phyloP scores from a whole-genome alignment of 2,329 filamentous ascomycete species.

The Cryphonectria naterciae region DNA sequence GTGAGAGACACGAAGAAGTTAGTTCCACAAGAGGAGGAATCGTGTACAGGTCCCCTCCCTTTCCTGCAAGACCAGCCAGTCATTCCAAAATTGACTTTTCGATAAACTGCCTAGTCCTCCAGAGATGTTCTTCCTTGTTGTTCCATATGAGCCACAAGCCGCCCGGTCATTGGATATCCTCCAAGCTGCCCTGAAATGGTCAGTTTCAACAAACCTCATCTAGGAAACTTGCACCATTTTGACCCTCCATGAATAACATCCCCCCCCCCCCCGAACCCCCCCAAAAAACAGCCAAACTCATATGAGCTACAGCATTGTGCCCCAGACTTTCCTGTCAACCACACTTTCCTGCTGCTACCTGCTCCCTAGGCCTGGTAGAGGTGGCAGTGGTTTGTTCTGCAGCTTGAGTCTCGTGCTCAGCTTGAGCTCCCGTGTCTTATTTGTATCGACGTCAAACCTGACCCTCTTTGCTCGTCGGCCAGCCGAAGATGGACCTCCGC shows the following conservation, averaged over 20 bases:
- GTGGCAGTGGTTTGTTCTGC: conserved; percentile 23
- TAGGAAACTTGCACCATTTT: background rate
- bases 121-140: background rate
- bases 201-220: conserved; percentile 13
- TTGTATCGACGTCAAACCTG: background rate
- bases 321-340: conserved; percentile 26
- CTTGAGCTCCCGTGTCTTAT: background rate
- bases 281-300: conserved; percentile 3
- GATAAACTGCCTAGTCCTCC: background rate
- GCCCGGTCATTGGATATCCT: conserved; percentile 6
- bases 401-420: conserved; percentile 11
- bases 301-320: conserved; percentile 25
- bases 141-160: background rate
- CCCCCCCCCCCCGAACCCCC: background rate
- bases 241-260: background rate
- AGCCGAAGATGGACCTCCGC: background rate
- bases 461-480: background rate
- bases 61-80: too few species aligned
- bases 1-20: background rate
- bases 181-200: conserved; percentile 1
- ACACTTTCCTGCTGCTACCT: conserved; percentile 11
- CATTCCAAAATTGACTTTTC: background rate
- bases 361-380: conserved; percentile 23
- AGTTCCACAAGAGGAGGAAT: background rate
- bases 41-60: too few species aligned